A percentile compares a stretch with the other conserved stretches of the same genome.
Evolutionary conservation across 306 rosid species (phyloP).

Genomic region (Rosa chinensis): DNA sequence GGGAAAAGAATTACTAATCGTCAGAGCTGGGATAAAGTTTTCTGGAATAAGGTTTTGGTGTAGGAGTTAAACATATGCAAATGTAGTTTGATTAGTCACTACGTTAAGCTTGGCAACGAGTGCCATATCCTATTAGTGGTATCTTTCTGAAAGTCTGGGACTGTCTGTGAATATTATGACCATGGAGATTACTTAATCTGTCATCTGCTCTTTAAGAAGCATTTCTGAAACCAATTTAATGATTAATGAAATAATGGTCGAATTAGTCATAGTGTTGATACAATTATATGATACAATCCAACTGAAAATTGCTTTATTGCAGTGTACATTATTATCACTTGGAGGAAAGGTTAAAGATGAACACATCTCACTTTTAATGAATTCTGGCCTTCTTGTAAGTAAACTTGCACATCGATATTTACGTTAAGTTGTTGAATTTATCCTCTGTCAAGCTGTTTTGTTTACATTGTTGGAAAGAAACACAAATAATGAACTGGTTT

Average conservation of each 20-base stretch:
- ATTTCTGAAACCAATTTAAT: background rate
- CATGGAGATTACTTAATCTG: background rate
- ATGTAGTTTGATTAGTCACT: background rate
- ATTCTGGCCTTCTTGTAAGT: conserved; percentile 85
- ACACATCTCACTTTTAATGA: conserved; percentile 77
- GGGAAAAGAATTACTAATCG: background rate
- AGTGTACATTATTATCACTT: conserved; percentile 74
- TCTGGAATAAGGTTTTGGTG: background rate
- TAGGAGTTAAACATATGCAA: background rate
- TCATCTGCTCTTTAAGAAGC: background rate
- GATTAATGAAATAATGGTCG: background rate
- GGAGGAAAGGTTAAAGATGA: conserved; percentile 91
- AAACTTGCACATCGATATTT: conserved; percentile 8
- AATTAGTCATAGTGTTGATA: background rate
- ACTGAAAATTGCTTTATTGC: conserved; percentile 33
- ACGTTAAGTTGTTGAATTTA: background rate
- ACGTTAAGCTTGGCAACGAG: background rate
- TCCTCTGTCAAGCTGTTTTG: background rate
- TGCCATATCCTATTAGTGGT: background rate
- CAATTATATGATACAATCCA: background rate
- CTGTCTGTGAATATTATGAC: background rate
- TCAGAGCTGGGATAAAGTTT: background rate
- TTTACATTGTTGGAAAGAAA: background rate
- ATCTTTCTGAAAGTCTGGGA: background rate
- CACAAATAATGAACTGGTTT: conserved; percentile 6